phyloP scores from a whole-genome alignment of 306 rosid genomes.

The Sophora flavescens region DNA sequence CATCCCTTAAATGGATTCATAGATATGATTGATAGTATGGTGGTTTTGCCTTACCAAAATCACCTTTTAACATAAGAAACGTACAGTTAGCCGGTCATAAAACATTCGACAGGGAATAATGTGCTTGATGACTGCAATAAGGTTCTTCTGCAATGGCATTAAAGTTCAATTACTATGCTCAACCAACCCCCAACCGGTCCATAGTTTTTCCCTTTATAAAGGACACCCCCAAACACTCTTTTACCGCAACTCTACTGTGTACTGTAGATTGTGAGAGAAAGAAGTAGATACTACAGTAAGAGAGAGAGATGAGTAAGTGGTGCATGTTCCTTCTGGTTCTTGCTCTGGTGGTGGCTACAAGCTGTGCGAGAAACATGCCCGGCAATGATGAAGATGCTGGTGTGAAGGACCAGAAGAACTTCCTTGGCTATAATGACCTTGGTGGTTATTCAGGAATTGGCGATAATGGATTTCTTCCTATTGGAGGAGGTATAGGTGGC shows the following conservation, averaged over 20 bases:
- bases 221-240: not conserved
- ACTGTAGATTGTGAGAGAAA: not conserved
- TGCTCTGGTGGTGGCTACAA: constrained; percentile 56
- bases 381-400: constrained; percentile 40
- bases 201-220: constrained; percentile 43
- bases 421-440: constrained; percentile 52
- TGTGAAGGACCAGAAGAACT: constrained; percentile 76
- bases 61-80: not conserved
- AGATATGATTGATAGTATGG: too few species aligned
- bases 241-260: not conserved
- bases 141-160: constrained; percentile 49
- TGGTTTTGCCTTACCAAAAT: not conserved
- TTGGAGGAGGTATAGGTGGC: constrained; percentile 70
- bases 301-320: constrained; percentile 58
- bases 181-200: constrained; percentile 52
- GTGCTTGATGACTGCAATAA: constrained; percentile 12
- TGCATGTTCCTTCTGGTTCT: constrained; percentile 50
- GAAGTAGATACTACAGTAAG: not conserved
- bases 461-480: constrained; percentile 66
- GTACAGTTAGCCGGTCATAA: not conserved
- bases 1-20: too few species aligned
- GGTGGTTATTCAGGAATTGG: too few species aligned
- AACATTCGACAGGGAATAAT: not conserved
- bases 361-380: constrained; percentile 57
- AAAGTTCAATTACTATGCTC: constrained; percentile 61